Base-by-base conservation (phyloP, 2,329 filamentous ascomycete genomes). In the Colletotrichum gloeosporioides region DNA sequence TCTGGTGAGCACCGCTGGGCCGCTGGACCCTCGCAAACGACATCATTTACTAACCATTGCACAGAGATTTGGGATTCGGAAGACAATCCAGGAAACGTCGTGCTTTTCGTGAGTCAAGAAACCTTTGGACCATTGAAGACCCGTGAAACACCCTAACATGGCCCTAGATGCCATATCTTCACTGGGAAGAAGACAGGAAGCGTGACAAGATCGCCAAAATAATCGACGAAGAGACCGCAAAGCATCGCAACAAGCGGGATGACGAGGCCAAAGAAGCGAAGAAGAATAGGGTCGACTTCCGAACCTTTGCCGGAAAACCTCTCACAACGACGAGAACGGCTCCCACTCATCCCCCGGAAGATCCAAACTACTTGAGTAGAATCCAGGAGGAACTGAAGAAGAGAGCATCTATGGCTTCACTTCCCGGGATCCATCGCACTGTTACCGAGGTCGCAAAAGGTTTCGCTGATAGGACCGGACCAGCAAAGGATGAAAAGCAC, bases 151-250 rank as follows among this genome's bases (percentile, higher is more conserved):
- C 32, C 12, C 32, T 34, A 13, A 34, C 32, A 34, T 13, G 4
- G 32, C 32, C 32, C 15, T 8, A 87, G 85, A 84, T 86, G 82
- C 85, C 85, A 2, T 87, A 83, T 57, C 81, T 87, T 3, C 85
- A 87, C 29, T 87, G 85, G 85, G 86, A 87, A 39, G 85, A 82
- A 0, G 84, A 85, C 12, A 79, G 81, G 1, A 83, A 80, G 59
- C 81, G 82, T 6, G 78, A 81, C 0, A 79, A 78, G 8, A 80
- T 84, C 16, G 79, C 82, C 0, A 73, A 65, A 0, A 77, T 82
- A 27, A 85, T 86, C 1, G 62, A 72, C 2, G 29, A 72, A 1
- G 34, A 61, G 18, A 12, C 77, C 71, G 7, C 75, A 69, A 15
- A 79, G 71, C 16, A 69, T 39, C 25, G n/a, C 1, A 15, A 67